Base-by-base conservation (phyloP, 148 eudicot genomes). In the Cornus controversa region DNA sequence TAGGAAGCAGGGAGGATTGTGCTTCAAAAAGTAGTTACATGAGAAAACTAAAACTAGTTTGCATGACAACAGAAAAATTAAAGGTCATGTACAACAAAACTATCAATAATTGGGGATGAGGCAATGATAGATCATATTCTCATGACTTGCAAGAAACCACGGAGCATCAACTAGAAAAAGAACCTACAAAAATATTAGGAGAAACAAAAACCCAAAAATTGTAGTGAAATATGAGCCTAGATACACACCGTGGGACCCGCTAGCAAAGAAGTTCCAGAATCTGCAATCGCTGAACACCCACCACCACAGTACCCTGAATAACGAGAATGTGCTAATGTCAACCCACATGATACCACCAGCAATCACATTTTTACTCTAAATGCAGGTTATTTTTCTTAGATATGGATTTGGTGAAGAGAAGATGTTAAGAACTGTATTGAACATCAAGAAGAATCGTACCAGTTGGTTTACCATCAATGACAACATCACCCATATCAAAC, bases 241-340 rank as follows among this genome's bases (percentile, higher is more conserved):
- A 72, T 23, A 53, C 94, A 66, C 80, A 96, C 99, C 82, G 94
- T 84, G 66, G 99, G 99, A 50, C 99, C 99, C 9, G 98, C 92
- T 67, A 96, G 58, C 80, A 93, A 86, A 57, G 99, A 96, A 77
- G 99, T 93, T 72, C 99, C 99, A 70, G 98, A 93, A 89, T 96
- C 99, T 24, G 99, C 99, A 71, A 96, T 96, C 47, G 99, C 99
- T 28, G 98, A 87, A 78, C 99, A 96, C 71, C 94, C 95, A 66
- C 83, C 77, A 22, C 77, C 77, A 78, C 99, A 93, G 60, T 77
- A 86, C 58, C 97, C 99, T 93, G 87, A 14, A 71, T 74, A 69
- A 53, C 36, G 2, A 28, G 58, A 15, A 76, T 29, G 23, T 29
- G 23, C 14, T 24, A 24, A 62, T 27, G 70, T 25, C 50, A 40